Evolutionary conservation across 2,329 filamentous ascomycete species (phyloP).

Genomic region (Ceratocystis cacaofunesta): DNA sequence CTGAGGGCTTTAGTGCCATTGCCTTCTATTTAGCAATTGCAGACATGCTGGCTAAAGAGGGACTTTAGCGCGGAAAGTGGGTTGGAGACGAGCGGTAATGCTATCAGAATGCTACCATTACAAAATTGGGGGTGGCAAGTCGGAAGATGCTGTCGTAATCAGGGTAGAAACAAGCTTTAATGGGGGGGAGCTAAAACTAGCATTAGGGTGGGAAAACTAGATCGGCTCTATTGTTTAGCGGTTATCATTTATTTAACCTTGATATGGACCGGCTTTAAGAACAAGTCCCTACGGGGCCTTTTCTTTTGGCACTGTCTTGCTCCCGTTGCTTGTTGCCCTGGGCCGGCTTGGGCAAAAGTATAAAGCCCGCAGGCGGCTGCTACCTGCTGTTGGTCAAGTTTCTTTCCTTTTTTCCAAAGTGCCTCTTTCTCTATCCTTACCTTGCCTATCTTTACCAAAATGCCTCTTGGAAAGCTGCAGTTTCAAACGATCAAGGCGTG

Average conservation of each 20-base stretch:
- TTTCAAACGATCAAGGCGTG: constrained; percentile 8
- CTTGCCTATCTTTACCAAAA: neutral
- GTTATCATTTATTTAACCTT: neutral
- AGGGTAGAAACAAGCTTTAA: too few species aligned
- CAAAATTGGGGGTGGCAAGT: neutral
- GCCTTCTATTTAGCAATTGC: constrained; percentile 52
- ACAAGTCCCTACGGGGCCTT: neutral
- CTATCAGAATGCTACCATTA: neutral
- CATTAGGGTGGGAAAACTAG: too few species aligned
- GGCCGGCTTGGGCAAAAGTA: neutral
- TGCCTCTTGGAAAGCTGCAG: constrained; percentile 9
- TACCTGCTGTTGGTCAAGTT: neutral
- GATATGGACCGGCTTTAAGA: neutral
- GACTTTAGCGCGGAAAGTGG: constrained; percentile 24
- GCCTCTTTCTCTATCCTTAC: neutral
- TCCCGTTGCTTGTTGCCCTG: too few species aligned
- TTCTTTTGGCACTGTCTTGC: too few species aligned
- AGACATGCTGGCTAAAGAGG: constrained; percentile 58
- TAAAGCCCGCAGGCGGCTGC: neutral
- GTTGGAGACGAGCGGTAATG: too few species aligned
- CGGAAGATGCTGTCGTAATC: neutral
- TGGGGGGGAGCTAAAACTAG: too few species aligned
- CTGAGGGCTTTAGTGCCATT: constrained; percentile 48
- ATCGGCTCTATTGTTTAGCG: too few species aligned
- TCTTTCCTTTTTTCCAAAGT: neutral